Percentiles rank a stretch among this genome's conserved stretches.
Evolutionary conservation across 306 rosid genomes (phyloP).

Genomic region (Corylus heterophylla): DNA sequence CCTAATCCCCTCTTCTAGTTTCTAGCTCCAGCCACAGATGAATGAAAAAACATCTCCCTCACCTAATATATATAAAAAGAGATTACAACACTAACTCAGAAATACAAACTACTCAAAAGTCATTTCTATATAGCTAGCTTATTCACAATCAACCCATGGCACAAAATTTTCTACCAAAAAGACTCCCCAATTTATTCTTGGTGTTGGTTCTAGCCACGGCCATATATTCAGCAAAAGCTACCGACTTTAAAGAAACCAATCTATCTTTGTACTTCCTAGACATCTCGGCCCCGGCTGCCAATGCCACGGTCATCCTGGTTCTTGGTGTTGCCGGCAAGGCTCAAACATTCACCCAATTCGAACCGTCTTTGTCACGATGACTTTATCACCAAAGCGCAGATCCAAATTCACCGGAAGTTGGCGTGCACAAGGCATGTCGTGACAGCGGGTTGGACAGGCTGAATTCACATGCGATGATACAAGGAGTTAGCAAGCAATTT

Average conservation of each 20-base stretch:
- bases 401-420: conserved; percentile 7
- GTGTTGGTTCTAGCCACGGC: not conserved
- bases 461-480: conserved; percentile 10
- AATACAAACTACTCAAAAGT: too few species aligned
- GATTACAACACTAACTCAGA: too few species aligned
- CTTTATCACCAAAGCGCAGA: conserved; percentile 16
- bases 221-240: not conserved
- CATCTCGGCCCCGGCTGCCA: conserved; percentile 8
- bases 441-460: conserved; percentile 19
- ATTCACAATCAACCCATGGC: not conserved
- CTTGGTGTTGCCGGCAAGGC: conserved; percentile 27
- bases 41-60: too few species aligned
- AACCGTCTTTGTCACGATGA: conserved; percentile 24
- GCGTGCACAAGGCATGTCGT: conserved; percentile 26
- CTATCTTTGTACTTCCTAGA: conserved; percentile 19
- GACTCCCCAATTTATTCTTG: not conserved
- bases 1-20: too few species aligned
- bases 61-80: too few species aligned
- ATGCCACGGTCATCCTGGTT: conserved; percentile 22
- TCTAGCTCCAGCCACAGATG: too few species aligned
- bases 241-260: conserved; percentile 20
- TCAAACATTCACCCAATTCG: conserved; percentile 22
- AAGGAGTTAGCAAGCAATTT: conserved; percentile 17
- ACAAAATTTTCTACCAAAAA: not conserved
- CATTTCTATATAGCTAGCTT: too few species aligned